Evolutionary conservation across 2,329 filamentous ascomycete genomes (phyloP).

Genomic region (Botrytis medusae): DNA sequence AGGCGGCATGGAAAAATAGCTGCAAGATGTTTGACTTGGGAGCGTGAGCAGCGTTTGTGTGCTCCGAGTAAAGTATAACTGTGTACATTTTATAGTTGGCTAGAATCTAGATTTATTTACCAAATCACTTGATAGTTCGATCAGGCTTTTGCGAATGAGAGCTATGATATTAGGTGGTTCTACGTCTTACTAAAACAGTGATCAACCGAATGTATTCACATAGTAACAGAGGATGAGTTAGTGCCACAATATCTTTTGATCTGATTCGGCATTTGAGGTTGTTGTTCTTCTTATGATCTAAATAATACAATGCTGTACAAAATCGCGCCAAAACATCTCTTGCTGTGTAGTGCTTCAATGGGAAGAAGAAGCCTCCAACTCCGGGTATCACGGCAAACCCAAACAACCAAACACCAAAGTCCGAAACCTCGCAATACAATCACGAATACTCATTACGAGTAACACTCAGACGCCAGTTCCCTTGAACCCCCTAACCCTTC

Average conservation of each 20-base stretch:
- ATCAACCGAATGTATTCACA: neutral
- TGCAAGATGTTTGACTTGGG: conserved; percentile 75
- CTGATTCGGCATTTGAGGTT: neutral
- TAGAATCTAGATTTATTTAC: neutral
- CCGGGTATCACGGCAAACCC: conserved; percentile 9
- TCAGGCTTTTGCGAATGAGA: neutral
- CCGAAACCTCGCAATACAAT: neutral
- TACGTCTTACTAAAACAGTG: neutral
- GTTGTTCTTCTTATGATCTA: neutral
- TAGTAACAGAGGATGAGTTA: neutral
- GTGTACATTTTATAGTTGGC: neutral
- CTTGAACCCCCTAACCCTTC: conserved; percentile 61
- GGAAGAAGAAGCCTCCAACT: neutral
- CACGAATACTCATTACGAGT: neutral
- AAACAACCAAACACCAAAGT: conserved; percentile 1
- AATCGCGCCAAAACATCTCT: neutral
- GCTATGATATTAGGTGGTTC: neutral
- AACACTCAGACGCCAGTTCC: conserved; percentile 47
- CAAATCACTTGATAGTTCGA: neutral
- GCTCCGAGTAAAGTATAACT: neutral
- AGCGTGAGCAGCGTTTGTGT: conserved; percentile 36
- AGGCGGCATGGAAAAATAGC: conserved; percentile 83
- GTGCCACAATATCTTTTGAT: neutral
- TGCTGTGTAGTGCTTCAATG: neutral
- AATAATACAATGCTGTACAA: neutral